Evolutionary conservation across 176 grass and related monocot species (phyloP).

Genomic region (Eremochloa ophiuroides): DNA sequence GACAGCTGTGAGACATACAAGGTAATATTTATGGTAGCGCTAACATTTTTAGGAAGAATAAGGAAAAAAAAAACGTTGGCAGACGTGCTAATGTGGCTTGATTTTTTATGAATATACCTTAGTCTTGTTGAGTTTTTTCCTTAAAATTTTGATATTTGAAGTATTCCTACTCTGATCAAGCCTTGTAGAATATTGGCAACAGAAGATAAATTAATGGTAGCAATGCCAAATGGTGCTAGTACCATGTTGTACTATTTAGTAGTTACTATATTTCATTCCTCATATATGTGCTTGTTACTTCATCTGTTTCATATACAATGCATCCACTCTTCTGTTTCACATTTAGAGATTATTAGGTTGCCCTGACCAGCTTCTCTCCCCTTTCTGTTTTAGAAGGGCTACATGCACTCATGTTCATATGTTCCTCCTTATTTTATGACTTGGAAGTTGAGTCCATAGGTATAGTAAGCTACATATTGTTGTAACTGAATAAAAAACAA

Average conservation of each 20-base stretch:
- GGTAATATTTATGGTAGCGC: conserved; percentile 40
- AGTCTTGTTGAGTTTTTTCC: background rate
- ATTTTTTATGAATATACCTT: background rate
- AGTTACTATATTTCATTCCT: background rate
- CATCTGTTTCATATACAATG: background rate
- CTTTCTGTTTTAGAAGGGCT: background rate
- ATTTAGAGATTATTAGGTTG: background rate
- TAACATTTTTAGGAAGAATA: background rate
- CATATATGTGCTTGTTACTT: background rate
- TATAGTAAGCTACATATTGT: background rate
- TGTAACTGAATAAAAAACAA: background rate
- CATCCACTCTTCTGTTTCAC: background rate
- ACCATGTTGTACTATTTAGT: background rate
- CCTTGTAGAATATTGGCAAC: background rate
- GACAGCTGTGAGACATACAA: conserved; percentile 90
- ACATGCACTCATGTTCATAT: background rate
- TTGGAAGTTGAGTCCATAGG: background rate
- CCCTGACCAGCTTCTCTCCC: background rate
- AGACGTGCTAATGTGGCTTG: background rate
- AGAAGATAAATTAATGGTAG: background rate
- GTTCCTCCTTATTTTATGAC: background rate
- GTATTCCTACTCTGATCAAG: background rate
- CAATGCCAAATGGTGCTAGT: conserved; percentile 5
- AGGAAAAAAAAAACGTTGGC: background rate
- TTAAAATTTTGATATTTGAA: background rate